phyloP scores from a whole-genome alignment of 164 flowering plant species.

The Platanus orientalis region DNA sequence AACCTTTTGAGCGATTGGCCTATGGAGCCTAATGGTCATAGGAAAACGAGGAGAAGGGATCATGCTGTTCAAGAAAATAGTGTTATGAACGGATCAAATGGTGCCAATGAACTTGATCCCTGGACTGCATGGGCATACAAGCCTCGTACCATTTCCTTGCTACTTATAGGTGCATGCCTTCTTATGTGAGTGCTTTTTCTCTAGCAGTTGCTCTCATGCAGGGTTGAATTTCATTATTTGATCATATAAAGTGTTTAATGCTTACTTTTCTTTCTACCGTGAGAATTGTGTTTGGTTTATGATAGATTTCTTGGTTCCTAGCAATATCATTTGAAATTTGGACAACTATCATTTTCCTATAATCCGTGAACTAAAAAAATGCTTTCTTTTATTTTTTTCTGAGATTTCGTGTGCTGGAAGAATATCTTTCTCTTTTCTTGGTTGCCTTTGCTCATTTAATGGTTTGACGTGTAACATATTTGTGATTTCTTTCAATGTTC shows the following conservation, averaged over 20 bases:
- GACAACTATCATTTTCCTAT: neutral
- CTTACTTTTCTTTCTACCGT: neutral
- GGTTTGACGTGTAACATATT: no score
- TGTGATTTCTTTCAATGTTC: no score
- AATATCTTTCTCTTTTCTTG: no score
- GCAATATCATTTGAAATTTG: no score
- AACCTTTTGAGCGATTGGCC: constrained; percentile 8
- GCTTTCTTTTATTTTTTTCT: neutral
- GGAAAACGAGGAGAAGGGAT: constrained; percentile 41
- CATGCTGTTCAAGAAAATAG: constrained; percentile 39
- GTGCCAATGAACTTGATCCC: constrained; percentile 72
- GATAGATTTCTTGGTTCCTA: neutral
- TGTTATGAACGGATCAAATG: constrained; percentile 19
- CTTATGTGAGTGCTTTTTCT: constrained; percentile 62
- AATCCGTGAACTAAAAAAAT: neutral
- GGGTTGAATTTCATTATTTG: neutral
- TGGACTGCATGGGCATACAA: constrained; percentile 99
- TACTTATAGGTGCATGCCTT: constrained; percentile 85
- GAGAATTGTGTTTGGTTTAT: neutral
- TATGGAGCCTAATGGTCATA: constrained; percentile 63
- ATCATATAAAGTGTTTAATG: neutral
- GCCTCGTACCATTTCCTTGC: constrained; percentile 80
- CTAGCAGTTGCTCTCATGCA: neutral
- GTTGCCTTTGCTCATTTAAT: no score
- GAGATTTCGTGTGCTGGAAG: neutral